Base-by-base conservation (phyloP, 148 eudicot genomes). In the Chenopodium quinoa region DNA sequence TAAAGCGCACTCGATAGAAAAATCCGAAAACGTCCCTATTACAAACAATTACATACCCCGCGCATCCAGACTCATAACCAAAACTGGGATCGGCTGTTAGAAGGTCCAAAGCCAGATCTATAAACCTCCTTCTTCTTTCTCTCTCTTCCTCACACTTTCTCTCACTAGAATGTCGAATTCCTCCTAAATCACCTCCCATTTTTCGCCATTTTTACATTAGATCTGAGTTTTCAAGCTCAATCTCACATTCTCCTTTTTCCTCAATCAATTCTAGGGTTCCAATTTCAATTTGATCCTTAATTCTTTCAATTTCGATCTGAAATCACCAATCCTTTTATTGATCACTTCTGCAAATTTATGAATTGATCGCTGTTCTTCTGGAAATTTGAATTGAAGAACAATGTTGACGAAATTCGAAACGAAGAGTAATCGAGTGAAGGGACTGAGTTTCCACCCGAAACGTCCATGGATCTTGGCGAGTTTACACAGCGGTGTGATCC, bases 381-480 rank as follows among this genome's bases (percentile, higher is more conserved):
- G 22, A 66, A 9, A 23, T 73, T 48, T 25, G 44, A 58, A 50
- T 50, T 50, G 54, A 12, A 50, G 29, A 32, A 83, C 32, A 65
- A 92, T 92, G 97, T 87, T 92, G 87, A 92, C 97, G 89, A 92
- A 92, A 83, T 92, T 92, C 50, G 94, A 91, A 81, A 90, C 97
- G 66, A 92, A 91, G 91, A 92, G 97, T 79, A 90, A 92, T 76
- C 79, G 94, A 90, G 97, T 92, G 84, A 92, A 92, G 74, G 97
- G 97, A 19, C 78, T 92, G 86, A 91, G 97, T 46, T 92, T 92
- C 47, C 97, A 91, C 64, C 88, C 86, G 54, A 89, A 92, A 81
- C 85, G 92, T 79, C 96, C 96, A 64, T 92, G 96, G 96, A 92
- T 92, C 89, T 84, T 92, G 69, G 93, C 96, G 52, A 89, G 92